Conservation (phyloP, 2,329 filamentous ascomycete genomes). For the Cercospora citrullina region DNA sequence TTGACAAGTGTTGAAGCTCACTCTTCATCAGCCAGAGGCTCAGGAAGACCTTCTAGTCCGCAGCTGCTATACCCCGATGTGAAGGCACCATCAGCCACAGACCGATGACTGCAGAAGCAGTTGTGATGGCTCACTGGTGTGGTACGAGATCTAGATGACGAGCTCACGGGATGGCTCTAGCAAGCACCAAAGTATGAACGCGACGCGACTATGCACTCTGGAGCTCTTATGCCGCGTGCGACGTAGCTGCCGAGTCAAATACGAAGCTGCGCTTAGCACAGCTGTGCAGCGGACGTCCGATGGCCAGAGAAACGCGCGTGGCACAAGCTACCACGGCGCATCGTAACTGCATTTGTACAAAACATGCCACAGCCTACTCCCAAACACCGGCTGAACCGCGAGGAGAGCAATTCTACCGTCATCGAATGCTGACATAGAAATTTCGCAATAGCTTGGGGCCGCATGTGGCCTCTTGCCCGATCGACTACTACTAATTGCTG, state of each 20-base stretch:
- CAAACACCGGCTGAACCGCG: neutral
- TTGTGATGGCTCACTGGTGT: neutral
- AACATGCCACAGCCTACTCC: neutral
- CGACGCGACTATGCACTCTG: neutral
- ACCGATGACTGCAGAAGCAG: neutral
- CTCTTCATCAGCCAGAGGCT: neutral
- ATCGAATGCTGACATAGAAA: neutral
- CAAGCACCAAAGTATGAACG: neutral
- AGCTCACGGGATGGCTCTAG: neutral
- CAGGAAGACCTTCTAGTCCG: neutral
- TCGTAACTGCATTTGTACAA: neutral
- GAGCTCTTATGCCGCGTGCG: neutral
- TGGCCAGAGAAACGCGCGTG: neutral
- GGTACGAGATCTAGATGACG: neutral
- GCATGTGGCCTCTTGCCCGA: neutral
- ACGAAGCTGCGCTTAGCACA: neutral
- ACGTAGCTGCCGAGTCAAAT: constrained; percentile 1
- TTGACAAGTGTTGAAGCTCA: neutral
- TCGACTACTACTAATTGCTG: neutral
- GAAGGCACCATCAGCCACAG: neutral
- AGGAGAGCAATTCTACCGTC: neutral
- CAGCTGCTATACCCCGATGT: neutral
- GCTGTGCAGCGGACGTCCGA: neutral
- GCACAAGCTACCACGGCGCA: neutral
- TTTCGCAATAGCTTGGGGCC: neutral